phyloP scores from a whole-genome alignment of 2,329 filamentous ascomycete species.

The Claviceps humidiphila region DNA sequence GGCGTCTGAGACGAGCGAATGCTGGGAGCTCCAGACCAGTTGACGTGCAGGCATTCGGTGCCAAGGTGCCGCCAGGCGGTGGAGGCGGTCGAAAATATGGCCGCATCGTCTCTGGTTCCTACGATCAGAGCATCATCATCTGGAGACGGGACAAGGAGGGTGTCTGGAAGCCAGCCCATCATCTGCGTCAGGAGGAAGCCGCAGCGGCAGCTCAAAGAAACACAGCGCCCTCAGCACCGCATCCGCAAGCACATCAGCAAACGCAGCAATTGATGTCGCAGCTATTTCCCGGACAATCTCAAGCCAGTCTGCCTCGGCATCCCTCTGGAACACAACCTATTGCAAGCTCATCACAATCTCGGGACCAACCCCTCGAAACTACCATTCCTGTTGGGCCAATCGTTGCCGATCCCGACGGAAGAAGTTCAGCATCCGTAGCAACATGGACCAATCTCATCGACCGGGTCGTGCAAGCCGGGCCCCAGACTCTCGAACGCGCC shows the following conservation, averaged over 20 bases:
- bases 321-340: background rate
- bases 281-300: background rate
- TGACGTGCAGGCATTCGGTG: constrained; percentile 67
- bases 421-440: constrained; percentile 9
- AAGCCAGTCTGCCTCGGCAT: background rate
- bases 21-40: constrained; percentile 63
- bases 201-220: constrained; percentile 34
- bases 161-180: constrained; percentile 68
- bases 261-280: background rate
- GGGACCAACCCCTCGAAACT: background rate
- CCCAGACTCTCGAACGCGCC: constrained; percentile 30
- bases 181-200: constrained; percentile 62
- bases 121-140: constrained; percentile 90
- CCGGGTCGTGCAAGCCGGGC: constrained; percentile 36
- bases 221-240: constrained; percentile 4
- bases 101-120: constrained; percentile 93
- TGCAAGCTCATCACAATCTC: background rate
- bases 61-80: constrained; percentile 79
- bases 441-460: constrained; percentile 41
- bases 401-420: constrained; percentile 1
- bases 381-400: background rate
- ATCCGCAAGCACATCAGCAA: background rate
- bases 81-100: constrained; percentile 82
- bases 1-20: constrained; percentile 37
- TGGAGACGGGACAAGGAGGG: constrained; percentile 82